Evolutionary conservation across 495 filamentous ascomycete species (phyloP).

Genomic region (Aspergillus biplanus): DNA sequence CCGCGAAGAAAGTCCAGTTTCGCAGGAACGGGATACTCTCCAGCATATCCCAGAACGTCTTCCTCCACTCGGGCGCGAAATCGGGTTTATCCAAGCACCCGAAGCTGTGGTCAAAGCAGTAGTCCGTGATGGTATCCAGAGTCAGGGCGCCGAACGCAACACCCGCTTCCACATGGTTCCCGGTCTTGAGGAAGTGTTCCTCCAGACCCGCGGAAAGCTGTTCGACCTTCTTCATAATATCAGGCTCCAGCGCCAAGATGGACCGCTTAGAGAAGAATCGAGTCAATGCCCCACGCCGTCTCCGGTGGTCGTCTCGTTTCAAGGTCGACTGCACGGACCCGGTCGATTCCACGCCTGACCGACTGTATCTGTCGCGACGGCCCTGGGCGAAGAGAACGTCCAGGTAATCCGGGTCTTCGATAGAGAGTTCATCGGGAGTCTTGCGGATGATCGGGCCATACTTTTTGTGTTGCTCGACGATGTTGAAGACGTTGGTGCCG

Average conservation of each 20-base stretch:
- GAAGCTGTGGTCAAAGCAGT: conserved; percentile 10
- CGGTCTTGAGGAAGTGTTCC: neutral
- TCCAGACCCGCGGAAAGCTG: neutral
- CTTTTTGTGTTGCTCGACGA: neutral
- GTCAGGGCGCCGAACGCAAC: conserved; percentile 2
- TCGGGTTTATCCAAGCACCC: conserved; percentile 1
- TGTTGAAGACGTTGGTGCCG: neutral
- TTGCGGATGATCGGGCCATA: conserved; percentile 6
- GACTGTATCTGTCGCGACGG: neutral
- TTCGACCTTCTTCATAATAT: neutral
- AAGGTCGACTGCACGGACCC: conserved; percentile 1
- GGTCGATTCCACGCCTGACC: neutral
- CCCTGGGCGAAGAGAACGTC: conserved; percentile 3
- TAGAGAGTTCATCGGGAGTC: conserved; percentile 6
- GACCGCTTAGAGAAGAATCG: neutral
- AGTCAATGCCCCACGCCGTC: conserved; percentile 3
- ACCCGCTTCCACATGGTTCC: neutral
- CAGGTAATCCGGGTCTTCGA: conserved; percentile 2
- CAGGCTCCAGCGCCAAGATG: neutral
- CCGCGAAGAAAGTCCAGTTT: conserved; percentile 6
- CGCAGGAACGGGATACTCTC: conserved; percentile 1
- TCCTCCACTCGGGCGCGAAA: conserved; percentile 2
- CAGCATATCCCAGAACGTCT: conserved; percentile 3
- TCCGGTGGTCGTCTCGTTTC: neutral
- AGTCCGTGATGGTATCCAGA: conserved; percentile 1